Percentiles rank a stretch among this genome's conserved stretches.
Evolutionary conservation across 768 basidiomycete genomes (phyloP).

Genomic region (Lentinula sp.): DNA sequence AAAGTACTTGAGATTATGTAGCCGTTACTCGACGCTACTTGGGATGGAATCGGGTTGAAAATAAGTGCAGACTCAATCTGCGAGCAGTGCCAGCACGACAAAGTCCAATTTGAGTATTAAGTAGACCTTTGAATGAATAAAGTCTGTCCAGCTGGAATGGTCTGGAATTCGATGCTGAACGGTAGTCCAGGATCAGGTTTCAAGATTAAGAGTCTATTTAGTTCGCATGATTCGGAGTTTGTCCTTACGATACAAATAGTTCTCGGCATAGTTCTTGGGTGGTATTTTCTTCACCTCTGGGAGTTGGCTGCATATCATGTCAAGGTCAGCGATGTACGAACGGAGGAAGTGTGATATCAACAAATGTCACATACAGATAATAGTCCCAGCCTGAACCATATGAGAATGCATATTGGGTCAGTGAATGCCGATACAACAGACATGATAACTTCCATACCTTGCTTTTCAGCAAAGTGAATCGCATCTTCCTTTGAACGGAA

Average conservation of each 20-base stretch:
- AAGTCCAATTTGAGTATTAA: too few species aligned
- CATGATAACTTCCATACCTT: slow-evolving; percentile 47
- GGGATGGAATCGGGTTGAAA: too few species aligned
- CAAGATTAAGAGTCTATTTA: slow-evolving; percentile 53
- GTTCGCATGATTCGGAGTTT: slow-evolving; percentile 82
- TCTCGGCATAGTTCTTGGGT: slow-evolving; percentile 88
- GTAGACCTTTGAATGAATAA: too few species aligned
- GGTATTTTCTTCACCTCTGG: slow-evolving; percentile 61
- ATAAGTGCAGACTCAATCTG: too few species aligned
- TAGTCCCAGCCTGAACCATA: slow-evolving; percentile 80
- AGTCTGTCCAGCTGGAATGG: too few species aligned
- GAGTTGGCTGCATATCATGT: slow-evolving; percentile 40
- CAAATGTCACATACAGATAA: slow-evolving; percentile 58
- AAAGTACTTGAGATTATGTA: too few species aligned
- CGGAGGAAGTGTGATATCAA: background rate
- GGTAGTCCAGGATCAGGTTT: too few species aligned
- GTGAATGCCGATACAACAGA: background rate
- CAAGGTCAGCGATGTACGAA: background rate
- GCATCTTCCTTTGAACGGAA: slow-evolving; percentile 90
- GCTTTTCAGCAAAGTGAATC: slow-evolving; percentile 93
- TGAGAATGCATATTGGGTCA: slow-evolving; percentile 8
- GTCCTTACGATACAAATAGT: slow-evolving; percentile 77
- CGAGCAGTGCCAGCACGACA: too few species aligned
- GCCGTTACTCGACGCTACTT: too few species aligned
- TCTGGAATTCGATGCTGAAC: too few species aligned